These are phyloP conservation scores for Aurantiochytrium sp. DNA, from an alignment of 108 stramenopile genomes.

Conservation along the genomic window DNA sequence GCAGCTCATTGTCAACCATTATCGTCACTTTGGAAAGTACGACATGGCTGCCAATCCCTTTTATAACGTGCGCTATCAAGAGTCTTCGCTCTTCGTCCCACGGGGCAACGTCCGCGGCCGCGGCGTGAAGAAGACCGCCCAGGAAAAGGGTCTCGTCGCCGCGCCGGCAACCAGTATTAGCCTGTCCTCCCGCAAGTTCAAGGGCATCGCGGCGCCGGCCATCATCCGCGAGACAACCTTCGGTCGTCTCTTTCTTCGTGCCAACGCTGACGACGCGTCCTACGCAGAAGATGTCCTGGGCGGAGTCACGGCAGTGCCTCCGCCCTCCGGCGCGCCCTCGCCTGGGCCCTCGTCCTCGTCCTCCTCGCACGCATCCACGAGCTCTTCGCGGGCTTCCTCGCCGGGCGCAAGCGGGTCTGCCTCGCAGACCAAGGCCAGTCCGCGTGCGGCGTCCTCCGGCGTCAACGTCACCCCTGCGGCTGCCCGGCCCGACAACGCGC, in stretches of 20 bases:
- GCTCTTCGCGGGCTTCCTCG: no score
- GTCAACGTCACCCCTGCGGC: background rate
- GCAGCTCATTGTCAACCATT: slow-evolving; percentile 6
- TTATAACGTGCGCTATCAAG: background rate
- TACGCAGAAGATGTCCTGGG: background rate
- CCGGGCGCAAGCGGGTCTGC: no score
- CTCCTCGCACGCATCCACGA: no score
- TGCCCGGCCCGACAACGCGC: background rate
- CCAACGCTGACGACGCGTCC: no score
- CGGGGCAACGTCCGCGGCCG: slow-evolving; percentile 19
- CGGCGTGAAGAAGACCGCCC: slow-evolving; percentile 1
- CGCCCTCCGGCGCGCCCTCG: background rate
- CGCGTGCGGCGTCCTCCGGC: no score
- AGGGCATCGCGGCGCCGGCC: background rate
- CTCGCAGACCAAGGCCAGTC: no score
- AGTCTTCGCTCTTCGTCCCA: slow-evolving; percentile 19
- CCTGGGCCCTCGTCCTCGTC: background rate
- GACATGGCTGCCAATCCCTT: background rate
- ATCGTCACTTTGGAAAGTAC: background rate
- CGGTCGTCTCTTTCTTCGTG: background rate
- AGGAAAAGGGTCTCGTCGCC: background rate
- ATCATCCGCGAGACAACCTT: background rate
- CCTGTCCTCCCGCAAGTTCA: background rate
- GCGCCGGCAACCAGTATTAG: background rate
- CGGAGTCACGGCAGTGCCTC: background rate